These are phyloP conservation scores for Trametes hirsuta DNA, from an alignment of 1,284 basidiomycete species.

Conservation along the genomic window DNA sequence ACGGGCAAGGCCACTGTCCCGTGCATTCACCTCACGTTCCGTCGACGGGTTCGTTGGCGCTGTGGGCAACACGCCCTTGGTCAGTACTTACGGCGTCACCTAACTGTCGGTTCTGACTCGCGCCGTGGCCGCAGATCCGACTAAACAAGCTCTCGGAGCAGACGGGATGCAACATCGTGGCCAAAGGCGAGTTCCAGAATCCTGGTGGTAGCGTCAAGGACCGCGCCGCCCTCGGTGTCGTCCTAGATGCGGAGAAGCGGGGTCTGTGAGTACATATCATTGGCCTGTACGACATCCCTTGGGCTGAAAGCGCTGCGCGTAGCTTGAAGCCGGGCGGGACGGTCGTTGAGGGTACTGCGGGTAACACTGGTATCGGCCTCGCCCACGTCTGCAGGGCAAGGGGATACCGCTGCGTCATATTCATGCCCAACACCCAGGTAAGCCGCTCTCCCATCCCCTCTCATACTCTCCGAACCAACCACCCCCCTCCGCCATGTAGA, in stretches of 20 bases:
- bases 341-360: constrained; percentile 97
- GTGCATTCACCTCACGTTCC: constrained; percentile 56
- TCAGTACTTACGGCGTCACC: constrained; percentile 41
- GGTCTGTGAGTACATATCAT: constrained; percentile 59
- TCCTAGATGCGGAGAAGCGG: constrained; percentile 87
- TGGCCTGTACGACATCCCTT: not conserved
- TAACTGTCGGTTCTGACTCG: not conserved
- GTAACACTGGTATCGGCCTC: constrained; percentile 98
- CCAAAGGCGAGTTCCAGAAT: constrained; percentile 98
- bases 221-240: constrained; percentile 90
- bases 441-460: not conserved
- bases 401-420: constrained; percentile 99
- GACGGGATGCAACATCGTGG: constrained; percentile 88
- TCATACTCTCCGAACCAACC: not conserved
- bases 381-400: constrained; percentile 92
- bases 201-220: constrained; percentile 99
- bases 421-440: constrained; percentile 97
- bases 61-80: constrained; percentile 94
- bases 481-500: constrained; percentile 46
- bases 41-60: constrained; percentile 88
- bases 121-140: constrained; percentile 63
- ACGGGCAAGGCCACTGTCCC: constrained; percentile 28
- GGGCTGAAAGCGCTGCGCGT: constrained; percentile 2
- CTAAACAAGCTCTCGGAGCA: constrained; percentile 85
- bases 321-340: constrained; percentile 93